Evolutionary conservation across 768 basidiomycete genomes (phyloP).

Genomic region (Boletus tylopilopsis): DNA sequence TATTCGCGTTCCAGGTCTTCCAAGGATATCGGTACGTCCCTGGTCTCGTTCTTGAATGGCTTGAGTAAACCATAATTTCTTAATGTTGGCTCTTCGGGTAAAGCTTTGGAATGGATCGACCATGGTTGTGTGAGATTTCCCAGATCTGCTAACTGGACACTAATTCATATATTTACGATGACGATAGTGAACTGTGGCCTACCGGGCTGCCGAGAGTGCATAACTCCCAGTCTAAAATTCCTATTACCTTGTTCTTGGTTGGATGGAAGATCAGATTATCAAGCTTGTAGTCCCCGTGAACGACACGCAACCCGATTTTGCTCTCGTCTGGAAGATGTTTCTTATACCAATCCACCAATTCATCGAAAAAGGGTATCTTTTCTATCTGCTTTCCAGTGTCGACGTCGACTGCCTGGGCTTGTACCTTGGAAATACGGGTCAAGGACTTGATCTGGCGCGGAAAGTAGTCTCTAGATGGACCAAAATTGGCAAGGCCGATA

Average conservation of each 20-base stretch:
- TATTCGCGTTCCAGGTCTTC: constrained; percentile 82
- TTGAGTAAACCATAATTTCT: constrained; percentile 32
- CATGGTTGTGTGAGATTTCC: constrained; percentile 89
- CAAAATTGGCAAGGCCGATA: constrained; percentile 70
- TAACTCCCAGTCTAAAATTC: constrained; percentile 96
- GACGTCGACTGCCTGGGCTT: constrained; percentile 64
- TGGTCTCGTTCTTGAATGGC: constrained; percentile 61
- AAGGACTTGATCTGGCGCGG: constrained; percentile 91
- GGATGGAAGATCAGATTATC: constrained; percentile 96
- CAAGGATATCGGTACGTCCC: constrained; percentile 57
- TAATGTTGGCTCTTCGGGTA: constrained; percentile 28
- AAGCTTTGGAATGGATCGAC: constrained; percentile 47
- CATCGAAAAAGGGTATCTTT: constrained; percentile 69
- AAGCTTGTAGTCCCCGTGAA: constrained; percentile 98
- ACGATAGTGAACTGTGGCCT: constrained; percentile 24
- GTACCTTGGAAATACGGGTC: constrained; percentile 73
- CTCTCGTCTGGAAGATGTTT: constrained; percentile 72
- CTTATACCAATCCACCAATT: constrained; percentile 75
- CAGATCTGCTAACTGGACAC: constrained; percentile 72
- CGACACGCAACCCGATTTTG: constrained; percentile 75
- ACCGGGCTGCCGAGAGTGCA: constrained; percentile 93
- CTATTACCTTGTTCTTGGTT: constrained; percentile 87
- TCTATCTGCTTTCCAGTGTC: constrained; percentile 60
- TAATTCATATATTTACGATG: background rate
- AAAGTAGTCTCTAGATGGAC: constrained; percentile 78